Conservation (phyloP, 768 basidiomycete genomes). For the Coprinopsis sp. region DNA sequence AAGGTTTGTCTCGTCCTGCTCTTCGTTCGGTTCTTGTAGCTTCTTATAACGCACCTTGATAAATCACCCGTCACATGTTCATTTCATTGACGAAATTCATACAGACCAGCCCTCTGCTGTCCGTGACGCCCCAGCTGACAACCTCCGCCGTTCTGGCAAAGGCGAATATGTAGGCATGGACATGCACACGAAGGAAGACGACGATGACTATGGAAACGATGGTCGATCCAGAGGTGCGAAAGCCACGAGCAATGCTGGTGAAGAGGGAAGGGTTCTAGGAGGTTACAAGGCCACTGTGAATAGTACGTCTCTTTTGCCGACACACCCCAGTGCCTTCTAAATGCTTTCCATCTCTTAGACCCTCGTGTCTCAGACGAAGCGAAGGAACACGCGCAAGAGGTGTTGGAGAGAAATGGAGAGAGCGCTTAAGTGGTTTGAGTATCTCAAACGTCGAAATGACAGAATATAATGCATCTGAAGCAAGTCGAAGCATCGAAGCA, state of each 20-base stretch:
- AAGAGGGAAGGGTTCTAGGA: background rate
- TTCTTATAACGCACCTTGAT: no score
- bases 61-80: no score
- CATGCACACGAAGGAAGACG: background rate
- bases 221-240: background rate
- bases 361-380: background rate
- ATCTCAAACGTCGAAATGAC: no score
- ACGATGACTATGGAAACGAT: background rate
- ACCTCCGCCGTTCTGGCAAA: background rate
- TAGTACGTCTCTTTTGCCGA: background rate
- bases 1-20: no score
- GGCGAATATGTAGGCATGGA: slow-evolving; percentile 1
- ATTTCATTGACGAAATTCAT: no score
- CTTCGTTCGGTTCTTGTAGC: no score
- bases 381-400: background rate
- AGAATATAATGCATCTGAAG: no score
- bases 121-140: no score
- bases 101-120: no score
- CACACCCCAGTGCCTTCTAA: background rate
- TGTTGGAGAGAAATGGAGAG: no score
- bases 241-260: background rate
- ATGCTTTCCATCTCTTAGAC: background rate
- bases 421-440: no score
- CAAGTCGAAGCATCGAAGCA: no score
- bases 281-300: background rate